Percentiles rank a stretch among this genome's conserved stretches.
phyloP scores from a whole-genome alignment of 495 filamentous ascomycete species.

The Penicillium longicatenatum region DNA sequence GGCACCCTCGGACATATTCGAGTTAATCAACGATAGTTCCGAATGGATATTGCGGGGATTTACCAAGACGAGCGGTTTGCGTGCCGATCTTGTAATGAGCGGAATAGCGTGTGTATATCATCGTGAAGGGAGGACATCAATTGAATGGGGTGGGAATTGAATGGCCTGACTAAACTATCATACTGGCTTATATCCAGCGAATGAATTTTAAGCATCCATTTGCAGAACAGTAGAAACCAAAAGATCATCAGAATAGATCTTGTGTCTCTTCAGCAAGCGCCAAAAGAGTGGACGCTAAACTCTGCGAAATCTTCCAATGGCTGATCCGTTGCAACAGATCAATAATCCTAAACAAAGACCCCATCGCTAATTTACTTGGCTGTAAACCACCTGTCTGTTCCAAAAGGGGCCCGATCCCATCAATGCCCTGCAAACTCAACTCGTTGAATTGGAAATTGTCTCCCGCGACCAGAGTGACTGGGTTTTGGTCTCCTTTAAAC shows the following conservation, averaged over 20 bases:
- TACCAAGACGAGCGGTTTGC: too few species aligned
- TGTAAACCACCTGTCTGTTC: constrained; percentile 8
- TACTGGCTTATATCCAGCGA: too few species aligned
- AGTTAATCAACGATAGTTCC: too few species aligned
- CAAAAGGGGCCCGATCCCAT: constrained; percentile 4
- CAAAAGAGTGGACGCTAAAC: constrained; percentile 18
- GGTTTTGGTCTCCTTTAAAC: constrained; percentile 3
- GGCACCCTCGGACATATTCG: too few species aligned
- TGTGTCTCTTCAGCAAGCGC: constrained; percentile 20
- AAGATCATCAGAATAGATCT: constrained; percentile 9
- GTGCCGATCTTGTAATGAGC: too few species aligned
- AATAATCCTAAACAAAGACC: constrained; percentile 17
- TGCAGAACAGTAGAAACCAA: too few species aligned
- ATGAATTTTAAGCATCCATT: too few species aligned
- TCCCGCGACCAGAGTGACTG: not conserved
- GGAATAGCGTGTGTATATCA: too few species aligned
- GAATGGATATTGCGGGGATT: too few species aligned
- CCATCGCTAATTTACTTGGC: constrained; percentile 10
- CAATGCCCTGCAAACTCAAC: constrained; percentile 6
- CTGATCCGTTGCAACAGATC: constrained; percentile 19
- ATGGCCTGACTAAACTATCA: too few species aligned
- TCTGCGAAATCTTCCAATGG: constrained; percentile 12
- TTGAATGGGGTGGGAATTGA: too few species aligned
- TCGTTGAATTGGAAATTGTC: constrained; percentile 8
- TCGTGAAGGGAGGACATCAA: too few species aligned